A percentile compares a stretch with the other conserved stretches of the same genome.
phyloP scores from a whole-genome alignment of 1,139 yeast species.

The Lodderomyces elongisporus region DNA sequence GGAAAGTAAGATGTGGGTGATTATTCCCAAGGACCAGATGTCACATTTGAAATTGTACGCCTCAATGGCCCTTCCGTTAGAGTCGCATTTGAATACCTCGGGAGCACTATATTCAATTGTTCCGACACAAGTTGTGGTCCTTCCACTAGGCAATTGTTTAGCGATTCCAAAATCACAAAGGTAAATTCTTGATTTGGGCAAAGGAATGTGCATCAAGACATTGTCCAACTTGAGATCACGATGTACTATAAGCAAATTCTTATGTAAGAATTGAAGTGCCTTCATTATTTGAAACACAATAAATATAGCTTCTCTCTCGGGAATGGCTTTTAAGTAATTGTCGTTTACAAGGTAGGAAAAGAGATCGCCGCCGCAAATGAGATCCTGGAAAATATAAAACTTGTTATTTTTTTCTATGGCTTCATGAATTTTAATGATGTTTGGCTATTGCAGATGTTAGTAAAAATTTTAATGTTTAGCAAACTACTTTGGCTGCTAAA shows the following conservation, averaged over 20 bases:
- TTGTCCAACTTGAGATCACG: conserved; percentile 46
- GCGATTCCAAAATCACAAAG: conserved; percentile 71
- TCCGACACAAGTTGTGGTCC: conserved; percentile 58
- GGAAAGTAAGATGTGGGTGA: conserved; percentile 49
- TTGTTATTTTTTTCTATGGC: conserved; percentile 32
- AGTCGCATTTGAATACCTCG: conserved; percentile 27
- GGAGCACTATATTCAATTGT: conserved; percentile 70
- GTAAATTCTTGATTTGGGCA: conserved; percentile 46
- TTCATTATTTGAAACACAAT: conserved; percentile 52
- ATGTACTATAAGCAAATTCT: conserved; percentile 16
- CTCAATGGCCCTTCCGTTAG: conserved; percentile 2
- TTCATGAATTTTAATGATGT: conserved; percentile 40
- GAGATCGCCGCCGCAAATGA: conserved; percentile 59
- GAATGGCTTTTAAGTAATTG: conserved; percentile 32
- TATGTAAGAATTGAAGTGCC: conserved; percentile 53
- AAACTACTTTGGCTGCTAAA: conserved; percentile 9
- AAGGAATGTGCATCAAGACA: conserved; percentile 47
- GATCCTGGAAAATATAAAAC: conserved; percentile 47
- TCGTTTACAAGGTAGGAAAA: conserved; percentile 54
- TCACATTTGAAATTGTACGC: conserved; percentile 59
- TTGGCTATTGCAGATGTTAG: conserved; percentile 27
- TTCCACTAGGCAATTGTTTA: conserved; percentile 22
- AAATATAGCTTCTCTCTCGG: conserved; percentile 51
- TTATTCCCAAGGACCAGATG: conserved; percentile 63
- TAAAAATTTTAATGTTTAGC: conserved; percentile 11